These are phyloP conservation scores for Calamus simplicifolius DNA, from an alignment of 176 grass and related monocot species.

Conservation along the genomic window DNA sequence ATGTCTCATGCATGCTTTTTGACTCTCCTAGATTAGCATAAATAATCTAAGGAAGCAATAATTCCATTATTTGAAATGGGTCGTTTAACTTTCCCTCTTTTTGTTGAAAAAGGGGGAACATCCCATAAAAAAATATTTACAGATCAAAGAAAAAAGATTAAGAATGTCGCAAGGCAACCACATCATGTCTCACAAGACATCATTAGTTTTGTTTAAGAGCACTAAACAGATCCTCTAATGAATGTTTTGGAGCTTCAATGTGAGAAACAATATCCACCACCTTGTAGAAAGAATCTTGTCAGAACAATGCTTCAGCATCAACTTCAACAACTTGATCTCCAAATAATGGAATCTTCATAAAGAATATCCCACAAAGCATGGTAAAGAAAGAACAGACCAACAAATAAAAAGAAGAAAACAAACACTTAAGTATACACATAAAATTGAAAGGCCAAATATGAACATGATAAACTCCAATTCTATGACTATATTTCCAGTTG, in stretches of 20 bases:
- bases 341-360: conserved; percentile 61
- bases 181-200: neutral
- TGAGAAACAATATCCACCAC: conserved; percentile 43
- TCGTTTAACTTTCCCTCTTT: too few relatives aligned
- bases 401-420: too few relatives aligned
- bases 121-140: too few relatives aligned
- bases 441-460: neutral
- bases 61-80: too few relatives aligned
- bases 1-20: too few relatives aligned
- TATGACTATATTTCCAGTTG: conserved; percentile 42
- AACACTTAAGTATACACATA: too few relatives aligned
- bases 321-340: conserved; percentile 54
- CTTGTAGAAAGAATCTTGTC: conserved; percentile 52
- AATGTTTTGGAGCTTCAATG: conserved; percentile 29
- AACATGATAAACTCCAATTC: conserved; percentile 29
- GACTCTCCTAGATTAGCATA: too few relatives aligned
- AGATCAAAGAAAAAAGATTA: too few relatives aligned
- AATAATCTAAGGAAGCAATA: too few relatives aligned
- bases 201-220: conserved; percentile 38
- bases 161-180: too few relatives aligned
- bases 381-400: neutral
- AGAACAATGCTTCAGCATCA: conserved; percentile 42
- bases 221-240: conserved; percentile 32
- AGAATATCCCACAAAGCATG: conserved; percentile 40
- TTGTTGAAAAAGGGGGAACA: too few relatives aligned